Base-by-base conservation (phyloP, 139 green algal genomes). In the Trebouxia sp. region DNA sequence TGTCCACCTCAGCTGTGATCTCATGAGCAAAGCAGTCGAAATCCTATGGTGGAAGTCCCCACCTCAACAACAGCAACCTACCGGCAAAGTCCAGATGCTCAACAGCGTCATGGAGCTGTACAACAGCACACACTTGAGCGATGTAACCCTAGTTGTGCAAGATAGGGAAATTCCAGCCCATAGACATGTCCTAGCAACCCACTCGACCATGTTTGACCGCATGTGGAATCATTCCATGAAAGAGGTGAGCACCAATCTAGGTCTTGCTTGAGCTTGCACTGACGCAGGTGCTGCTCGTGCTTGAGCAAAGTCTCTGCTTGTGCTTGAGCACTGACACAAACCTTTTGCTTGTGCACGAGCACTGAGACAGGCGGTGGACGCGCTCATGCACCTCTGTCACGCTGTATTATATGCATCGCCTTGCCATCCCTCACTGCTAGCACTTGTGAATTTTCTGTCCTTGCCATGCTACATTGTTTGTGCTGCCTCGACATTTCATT, bases 11-110 rank as follows among this genome's bases (percentile, higher is more conserved):
- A 79, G 80, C 24, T 82, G 56, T 43, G 84, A 88, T 42, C 84
- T 78, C 26, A 84, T 88, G 84, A 76, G 53, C 66, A 72, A 38
- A 20, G 69, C 80, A 45, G 84, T 85, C 10, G 84, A 88, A 37
- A 88, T 88, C 35, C 48, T 88, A 3, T 81, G 82, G 69, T 79
- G 76, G 45, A 78, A 78, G 22, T 39, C 62, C 0, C 75, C 75
- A 12, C 43, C 80, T 9, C 24, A 74, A 11, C 38, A 76, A 5
- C 56, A 77, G 8, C 43, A 43, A 28, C 80, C 83, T 43, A 81
- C 80, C 37, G 79, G 79, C 58, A 45, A 32, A 30, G 38, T 53
- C 47, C 48, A 75, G 53, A 76, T 85, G 62, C 58, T 87, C 32
- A 55, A 53, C 11, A 80, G 62, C 62, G 75, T 85, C 45, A 26